Evolutionary conservation across 805 yeast species (phyloP).

Genomic region (Ogataea wickerhamii): DNA sequence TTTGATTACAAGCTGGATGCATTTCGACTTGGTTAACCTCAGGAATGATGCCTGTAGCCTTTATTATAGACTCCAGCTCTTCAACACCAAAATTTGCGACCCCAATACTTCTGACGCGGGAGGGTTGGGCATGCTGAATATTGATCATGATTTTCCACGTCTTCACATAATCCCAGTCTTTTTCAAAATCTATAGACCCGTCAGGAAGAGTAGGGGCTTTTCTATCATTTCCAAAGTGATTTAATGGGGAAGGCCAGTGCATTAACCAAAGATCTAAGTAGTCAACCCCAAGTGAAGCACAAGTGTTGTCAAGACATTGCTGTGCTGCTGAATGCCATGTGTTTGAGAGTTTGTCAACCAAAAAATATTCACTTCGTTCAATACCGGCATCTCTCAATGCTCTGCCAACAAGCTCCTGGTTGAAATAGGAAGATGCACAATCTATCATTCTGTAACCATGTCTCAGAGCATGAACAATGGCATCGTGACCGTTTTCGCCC

Average conservation of each 20-base stretch:
- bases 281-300: constrained; percentile 35
- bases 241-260: constrained; percentile 43
- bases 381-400: constrained; percentile 30
- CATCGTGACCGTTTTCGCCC: constrained; percentile 13
- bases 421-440: constrained; percentile 38
- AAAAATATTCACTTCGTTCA: constrained; percentile 12
- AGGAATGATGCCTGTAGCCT: constrained; percentile 36
- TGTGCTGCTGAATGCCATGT: constrained; percentile 32
- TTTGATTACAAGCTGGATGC: constrained; percentile 41
- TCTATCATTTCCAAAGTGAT: constrained; percentile 19
- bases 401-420: constrained; percentile 39
- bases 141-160: constrained; percentile 70
- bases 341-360: constrained; percentile 19
- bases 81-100: constrained; percentile 36
- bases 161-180: constrained; percentile 51
- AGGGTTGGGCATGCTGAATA: constrained; percentile 48
- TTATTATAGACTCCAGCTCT: constrained; percentile 32
- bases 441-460: constrained; percentile 40
- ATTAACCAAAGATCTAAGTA: constrained; percentile 44
- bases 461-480: constrained; percentile 27
- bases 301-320: constrained; percentile 35
- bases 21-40: constrained; percentile 44
- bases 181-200: constrained; percentile 20
- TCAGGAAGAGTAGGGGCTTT: constrained; percentile 27
- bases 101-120: constrained; percentile 41